Conservation (phyloP, 2,329 filamentous ascomycete species). For the Shiraia bambusicola region DNA sequence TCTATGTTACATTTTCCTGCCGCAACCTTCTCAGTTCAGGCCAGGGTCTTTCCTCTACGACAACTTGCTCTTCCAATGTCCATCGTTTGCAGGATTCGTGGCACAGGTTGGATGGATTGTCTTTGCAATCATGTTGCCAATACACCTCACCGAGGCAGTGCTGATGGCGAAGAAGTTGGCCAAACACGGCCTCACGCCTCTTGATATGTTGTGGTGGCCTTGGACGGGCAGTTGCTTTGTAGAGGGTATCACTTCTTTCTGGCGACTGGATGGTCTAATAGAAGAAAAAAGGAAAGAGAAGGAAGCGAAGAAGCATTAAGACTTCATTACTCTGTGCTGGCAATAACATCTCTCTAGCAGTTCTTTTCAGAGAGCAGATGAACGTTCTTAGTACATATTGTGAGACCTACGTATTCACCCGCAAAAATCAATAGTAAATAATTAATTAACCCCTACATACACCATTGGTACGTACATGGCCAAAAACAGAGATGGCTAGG, state of each 20-base stretch:
- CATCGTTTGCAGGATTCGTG: slow-evolving; percentile 61
- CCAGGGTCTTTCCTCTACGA: slow-evolving; percentile 39
- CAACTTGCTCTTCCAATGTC: slow-evolving; percentile 50
- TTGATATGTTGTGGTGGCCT: slow-evolving; percentile 54
- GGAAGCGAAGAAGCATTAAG: slow-evolving; percentile 37
- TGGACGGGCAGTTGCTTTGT: slow-evolving; percentile 57
- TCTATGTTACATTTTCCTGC: slow-evolving; percentile 33
- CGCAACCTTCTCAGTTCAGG: slow-evolving; percentile 32
- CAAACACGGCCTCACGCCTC: slow-evolving; percentile 54
- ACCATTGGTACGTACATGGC: no score
- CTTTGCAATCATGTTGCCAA: slow-evolving; percentile 58
- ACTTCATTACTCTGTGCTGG: neutral
- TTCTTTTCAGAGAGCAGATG: no score
- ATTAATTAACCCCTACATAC: no score
- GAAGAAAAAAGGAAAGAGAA: slow-evolving; percentile 32
- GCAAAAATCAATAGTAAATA: no score
- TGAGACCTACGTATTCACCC: no score
- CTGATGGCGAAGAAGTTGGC: slow-evolving; percentile 51
- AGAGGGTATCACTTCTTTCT: slow-evolving; percentile 54
- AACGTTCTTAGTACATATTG: no score
- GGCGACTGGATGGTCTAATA: slow-evolving; percentile 40
- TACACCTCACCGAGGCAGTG: slow-evolving; percentile 67
- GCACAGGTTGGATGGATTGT: slow-evolving; percentile 61
- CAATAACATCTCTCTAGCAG: neutral
- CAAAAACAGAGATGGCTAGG: no score